phyloP scores from a whole-genome alignment of 2,329 filamentous ascomycete species.

The Penicillium italicum region DNA sequence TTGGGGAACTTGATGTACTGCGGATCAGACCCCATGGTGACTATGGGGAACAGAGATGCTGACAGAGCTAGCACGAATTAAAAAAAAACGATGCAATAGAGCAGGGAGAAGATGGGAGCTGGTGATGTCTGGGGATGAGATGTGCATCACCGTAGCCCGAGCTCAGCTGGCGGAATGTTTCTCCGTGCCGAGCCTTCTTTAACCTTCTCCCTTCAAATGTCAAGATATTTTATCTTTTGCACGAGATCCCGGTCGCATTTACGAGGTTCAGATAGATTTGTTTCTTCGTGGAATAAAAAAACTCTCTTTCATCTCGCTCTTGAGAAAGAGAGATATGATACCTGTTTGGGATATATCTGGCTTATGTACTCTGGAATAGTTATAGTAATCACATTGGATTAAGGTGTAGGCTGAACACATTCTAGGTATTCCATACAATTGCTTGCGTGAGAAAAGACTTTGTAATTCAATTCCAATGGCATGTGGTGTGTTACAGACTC shows the following conservation, averaged over 20 bases:
- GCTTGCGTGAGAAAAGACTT: background rate
- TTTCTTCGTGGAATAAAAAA: background rate
- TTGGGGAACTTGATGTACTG: slow-evolving; percentile 64
- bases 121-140: slow-evolving; percentile 19
- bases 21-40: slow-evolving; percentile 59
- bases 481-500: background rate
- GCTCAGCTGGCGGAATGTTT: slow-evolving; percentile 38
- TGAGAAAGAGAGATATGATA: too few relatives aligned
- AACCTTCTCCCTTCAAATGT: background rate
- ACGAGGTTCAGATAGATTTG: background rate
- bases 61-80: background rate
- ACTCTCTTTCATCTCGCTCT: background rate
- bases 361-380: background rate
- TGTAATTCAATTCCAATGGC: background rate
- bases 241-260: background rate
- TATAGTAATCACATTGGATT: background rate
- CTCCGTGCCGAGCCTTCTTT: slow-evolving; percentile 23
- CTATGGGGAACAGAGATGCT: slow-evolving; percentile 17
- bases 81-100: slow-evolving; percentile 5
- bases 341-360: background rate
- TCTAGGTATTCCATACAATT: background rate
- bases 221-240: background rate
- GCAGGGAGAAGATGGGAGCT: slow-evolving; percentile 9
- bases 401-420: background rate
- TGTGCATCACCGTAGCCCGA: slow-evolving; percentile 23